Evolutionary conservation across 2,329 filamentous ascomycete species (phyloP).

Genomic region (Colletotrichum siamense): DNA sequence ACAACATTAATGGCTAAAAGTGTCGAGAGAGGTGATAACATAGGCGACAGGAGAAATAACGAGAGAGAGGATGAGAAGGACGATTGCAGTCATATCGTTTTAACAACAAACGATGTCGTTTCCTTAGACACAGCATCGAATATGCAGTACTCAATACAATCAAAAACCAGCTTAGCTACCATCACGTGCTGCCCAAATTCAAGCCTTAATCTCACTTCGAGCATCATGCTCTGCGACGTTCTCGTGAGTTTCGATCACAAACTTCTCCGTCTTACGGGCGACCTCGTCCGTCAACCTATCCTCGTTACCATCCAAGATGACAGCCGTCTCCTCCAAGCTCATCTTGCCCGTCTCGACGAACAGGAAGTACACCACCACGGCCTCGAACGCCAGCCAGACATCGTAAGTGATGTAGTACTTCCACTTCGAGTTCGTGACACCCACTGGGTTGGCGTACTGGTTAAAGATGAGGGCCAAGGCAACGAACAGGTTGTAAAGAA

Average conservation of each 20-base stretch:
- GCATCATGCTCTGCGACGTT: neutral
- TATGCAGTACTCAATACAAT: neutral
- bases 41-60: neutral
- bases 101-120: neutral
- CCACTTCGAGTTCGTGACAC: conserved; percentile 30
- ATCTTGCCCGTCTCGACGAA: conserved; percentile 23
- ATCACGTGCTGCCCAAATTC: neutral
- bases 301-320: conserved; percentile 13
- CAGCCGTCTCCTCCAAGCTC: conserved; percentile 20
- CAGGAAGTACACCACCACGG: conserved; percentile 17
- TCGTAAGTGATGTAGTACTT: conserved; percentile 42
- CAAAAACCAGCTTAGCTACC: neutral
- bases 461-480: conserved; percentile 21
- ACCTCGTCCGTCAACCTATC: conserved; percentile 22
- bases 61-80: neutral
- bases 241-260: neutral
- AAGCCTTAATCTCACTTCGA: neutral
- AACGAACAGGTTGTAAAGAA: conserved; percentile 29
- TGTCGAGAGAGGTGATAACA: neutral
- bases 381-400: conserved; percentile 14
- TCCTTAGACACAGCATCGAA: neutral
- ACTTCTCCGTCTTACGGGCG: conserved; percentile 7
- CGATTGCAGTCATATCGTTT: neutral
- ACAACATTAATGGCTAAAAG: too few species aligned
- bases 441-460: conserved; percentile 14